Evolutionary conservation across 1,284 basidiomycete species (phyloP).

Genomic region (Taiwanofungus camphoratus): DNA sequence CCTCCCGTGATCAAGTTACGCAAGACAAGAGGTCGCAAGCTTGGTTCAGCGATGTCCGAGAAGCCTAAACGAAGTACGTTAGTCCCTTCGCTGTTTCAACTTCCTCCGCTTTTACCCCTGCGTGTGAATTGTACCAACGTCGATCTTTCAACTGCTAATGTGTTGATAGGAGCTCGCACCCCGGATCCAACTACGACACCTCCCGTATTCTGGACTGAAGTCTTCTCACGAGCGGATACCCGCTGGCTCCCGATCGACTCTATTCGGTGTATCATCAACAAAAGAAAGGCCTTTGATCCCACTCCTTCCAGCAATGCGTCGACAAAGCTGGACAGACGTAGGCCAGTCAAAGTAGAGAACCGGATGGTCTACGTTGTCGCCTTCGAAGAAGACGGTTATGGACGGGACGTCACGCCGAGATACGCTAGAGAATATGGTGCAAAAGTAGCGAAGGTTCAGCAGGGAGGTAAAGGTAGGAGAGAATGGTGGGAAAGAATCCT

Average conservation of each 20-base stretch:
- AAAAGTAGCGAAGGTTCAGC: conserved; percentile 79
- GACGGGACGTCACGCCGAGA: conserved; percentile 68
- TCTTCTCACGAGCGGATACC: conserved; percentile 88
- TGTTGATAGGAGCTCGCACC: conserved; percentile 25
- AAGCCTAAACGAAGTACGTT: conserved; percentile 19
- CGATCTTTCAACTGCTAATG: no score
- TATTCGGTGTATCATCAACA: conserved; percentile 74
- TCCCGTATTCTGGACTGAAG: conserved; percentile 96
- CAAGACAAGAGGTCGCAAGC: conserved; percentile 42
- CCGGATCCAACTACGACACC: conserved; percentile 59
- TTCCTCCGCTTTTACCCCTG: no score
- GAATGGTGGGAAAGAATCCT: conserved; percentile 86
- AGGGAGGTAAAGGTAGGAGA: conserved; percentile 61
- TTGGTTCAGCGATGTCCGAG: conserved; percentile 17
- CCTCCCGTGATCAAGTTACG: conserved; percentile 51
- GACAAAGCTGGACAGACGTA: conserved; percentile 27
- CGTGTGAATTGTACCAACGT: no score
- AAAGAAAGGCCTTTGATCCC: conserved; percentile 83
- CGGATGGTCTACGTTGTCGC: conserved; percentile 92
- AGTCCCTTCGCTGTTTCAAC: no score
- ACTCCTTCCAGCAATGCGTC: conserved; percentile 31
- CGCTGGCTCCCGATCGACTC: conserved; percentile 95
- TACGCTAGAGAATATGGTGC: conserved; percentile 82
- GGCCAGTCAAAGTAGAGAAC: conserved; percentile 51
- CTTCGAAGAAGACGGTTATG: conserved; percentile 87